phyloP scores from a whole-genome alignment of 352 stramenopile species.

The Globisporangium carolinianum region DNA sequence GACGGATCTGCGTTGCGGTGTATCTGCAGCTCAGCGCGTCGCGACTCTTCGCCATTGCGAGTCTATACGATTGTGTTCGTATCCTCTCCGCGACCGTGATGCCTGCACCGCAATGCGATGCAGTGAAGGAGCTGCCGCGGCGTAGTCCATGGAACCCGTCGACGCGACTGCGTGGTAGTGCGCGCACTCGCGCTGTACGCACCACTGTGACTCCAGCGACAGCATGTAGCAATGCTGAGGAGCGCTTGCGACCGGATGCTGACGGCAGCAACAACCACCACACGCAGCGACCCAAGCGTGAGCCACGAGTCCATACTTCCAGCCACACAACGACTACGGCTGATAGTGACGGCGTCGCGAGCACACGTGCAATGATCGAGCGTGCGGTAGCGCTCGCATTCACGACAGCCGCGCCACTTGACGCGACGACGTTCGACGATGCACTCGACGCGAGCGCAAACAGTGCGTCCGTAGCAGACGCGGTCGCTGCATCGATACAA shows the following conservation, averaged over 20 bases:
- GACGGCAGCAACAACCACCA: too few relatives aligned
- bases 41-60: neutral
- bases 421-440: conserved; percentile 11
- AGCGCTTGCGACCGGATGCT: too few relatives aligned
- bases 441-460: conserved; percentile 5
- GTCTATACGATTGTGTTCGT: too few relatives aligned
- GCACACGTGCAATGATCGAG: conserved; percentile 46
- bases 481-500: too few relatives aligned
- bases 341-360: neutral
- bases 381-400: conserved; percentile 49
- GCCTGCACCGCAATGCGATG: too few relatives aligned
- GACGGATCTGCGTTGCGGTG: too few relatives aligned
- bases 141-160: conserved; percentile 51
- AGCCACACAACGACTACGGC: neutral
- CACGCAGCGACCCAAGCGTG: neutral
- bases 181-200: neutral
- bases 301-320: neutral
- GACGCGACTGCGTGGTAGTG: conserved; percentile 20
- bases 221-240: too few relatives aligned
- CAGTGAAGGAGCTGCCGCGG: neutral
- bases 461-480: neutral
- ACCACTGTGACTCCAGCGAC: too few relatives aligned
- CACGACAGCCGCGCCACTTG: conserved; percentile 5
- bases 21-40: too few relatives aligned
- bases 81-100: too few relatives aligned